Evolutionary conservation across 345 rosid species (phyloP).

Genomic region (Pugionium cornutum): DNA sequence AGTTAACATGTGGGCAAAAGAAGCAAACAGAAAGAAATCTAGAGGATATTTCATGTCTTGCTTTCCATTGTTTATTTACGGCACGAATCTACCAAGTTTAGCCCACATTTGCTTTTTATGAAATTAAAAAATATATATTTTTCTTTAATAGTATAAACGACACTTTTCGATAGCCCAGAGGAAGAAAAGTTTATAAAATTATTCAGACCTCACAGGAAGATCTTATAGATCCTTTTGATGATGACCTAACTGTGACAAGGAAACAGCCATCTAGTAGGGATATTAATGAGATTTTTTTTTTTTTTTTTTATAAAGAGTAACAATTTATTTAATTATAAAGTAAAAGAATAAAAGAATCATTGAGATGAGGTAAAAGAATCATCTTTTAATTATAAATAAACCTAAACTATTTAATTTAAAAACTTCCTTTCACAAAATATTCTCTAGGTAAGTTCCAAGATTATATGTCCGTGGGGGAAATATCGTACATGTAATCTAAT

Average conservation of each 20-base stretch:
- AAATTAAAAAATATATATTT: no score
- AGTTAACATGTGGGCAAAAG: slow-evolving; percentile 44
- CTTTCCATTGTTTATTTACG: slow-evolving; percentile 33
- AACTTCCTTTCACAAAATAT: no score
- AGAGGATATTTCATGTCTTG: slow-evolving; percentile 41
- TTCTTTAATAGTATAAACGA: background rate
- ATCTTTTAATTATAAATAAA: no score
- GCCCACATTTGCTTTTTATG: slow-evolving; percentile 4
- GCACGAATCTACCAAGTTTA: slow-evolving; percentile 35
- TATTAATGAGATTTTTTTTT: slow-evolving; percentile 3
- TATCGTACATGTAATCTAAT: no score
- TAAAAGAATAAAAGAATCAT: no score
- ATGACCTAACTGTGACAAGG: slow-evolving; percentile 35
- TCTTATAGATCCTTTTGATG: slow-evolving; percentile 9
- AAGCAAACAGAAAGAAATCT: slow-evolving; percentile 40
- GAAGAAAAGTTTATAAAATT: slow-evolving; percentile 21
- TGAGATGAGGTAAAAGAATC: no score
- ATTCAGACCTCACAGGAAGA: slow-evolving; percentile 19
- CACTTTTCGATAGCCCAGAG: slow-evolving; percentile 38
- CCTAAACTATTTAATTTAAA: no score
- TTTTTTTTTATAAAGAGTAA: background rate
- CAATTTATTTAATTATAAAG: background rate
- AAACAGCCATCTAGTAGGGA: slow-evolving; percentile 21
- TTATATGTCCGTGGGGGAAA: no score
- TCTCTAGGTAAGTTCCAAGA: no score